A percentile compares a stretch with the other conserved stretches of the same genome.
Evolutionary conservation across 768 basidiomycete species (phyloP).

Genomic region (Suillus ampliporus): DNA sequence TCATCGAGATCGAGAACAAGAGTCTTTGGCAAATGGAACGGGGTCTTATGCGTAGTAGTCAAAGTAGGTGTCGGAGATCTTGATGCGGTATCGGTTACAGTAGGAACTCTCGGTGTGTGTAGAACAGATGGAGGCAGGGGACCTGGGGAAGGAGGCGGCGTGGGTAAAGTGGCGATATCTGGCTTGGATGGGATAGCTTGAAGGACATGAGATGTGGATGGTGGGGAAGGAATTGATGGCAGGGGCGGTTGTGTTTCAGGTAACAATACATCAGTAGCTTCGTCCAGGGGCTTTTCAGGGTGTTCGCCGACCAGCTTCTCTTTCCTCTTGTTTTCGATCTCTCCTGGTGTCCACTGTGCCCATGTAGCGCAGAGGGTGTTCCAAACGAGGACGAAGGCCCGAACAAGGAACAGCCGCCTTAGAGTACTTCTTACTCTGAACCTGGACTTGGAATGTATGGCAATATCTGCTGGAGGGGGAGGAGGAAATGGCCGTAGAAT

Average conservation of each 20-base stretch:
- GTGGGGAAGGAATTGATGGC: constrained; percentile 34
- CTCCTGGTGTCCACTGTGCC: constrained; percentile 46
- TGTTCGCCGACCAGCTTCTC: constrained; percentile 13
- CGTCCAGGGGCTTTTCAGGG: constrained; percentile 13
- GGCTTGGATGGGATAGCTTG: constrained; percentile 17
- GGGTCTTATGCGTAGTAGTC: constrained; percentile 56
- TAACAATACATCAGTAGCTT: constrained; percentile 24
- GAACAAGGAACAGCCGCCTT: constrained; percentile 72
- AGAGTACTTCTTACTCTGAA: constrained; percentile 48
- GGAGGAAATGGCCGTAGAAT: constrained; percentile 29
- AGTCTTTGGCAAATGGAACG: constrained; percentile 88
- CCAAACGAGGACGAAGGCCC: constrained; percentile 73
- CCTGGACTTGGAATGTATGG: constrained; percentile 43
- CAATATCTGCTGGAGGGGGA: constrained; percentile 35
- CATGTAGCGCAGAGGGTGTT: constrained; percentile 67
- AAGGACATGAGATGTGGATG: constrained; percentile 18
- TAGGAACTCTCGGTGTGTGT: constrained; percentile 6
- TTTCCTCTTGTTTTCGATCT: constrained; percentile 25
- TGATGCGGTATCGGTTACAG: constrained; percentile 30
- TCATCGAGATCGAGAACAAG: constrained; percentile 98
- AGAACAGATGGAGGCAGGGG: constrained; percentile 14
- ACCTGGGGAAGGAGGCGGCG: constrained; percentile 30
- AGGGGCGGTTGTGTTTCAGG: constrained; percentile 24
- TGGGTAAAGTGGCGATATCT: constrained; percentile 27
- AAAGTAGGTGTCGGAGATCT: constrained; percentile 58